Conservation (phyloP, 2,329 filamentous ascomycete genomes). For the Neofusicoccum umdonicola region DNA sequence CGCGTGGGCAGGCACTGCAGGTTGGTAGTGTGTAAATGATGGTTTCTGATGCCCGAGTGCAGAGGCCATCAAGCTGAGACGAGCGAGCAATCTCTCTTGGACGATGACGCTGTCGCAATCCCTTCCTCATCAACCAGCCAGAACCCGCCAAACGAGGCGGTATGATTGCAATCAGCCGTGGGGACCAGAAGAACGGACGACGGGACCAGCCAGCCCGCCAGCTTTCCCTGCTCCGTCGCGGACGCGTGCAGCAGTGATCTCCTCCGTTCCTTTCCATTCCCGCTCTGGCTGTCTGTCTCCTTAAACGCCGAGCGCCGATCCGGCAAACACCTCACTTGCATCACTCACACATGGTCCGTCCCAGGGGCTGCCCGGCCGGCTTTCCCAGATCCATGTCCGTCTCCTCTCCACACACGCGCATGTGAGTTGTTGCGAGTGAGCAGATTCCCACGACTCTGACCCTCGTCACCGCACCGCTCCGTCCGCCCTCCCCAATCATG, state of each 20-base stretch:
- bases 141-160: neutral
- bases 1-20: neutral
- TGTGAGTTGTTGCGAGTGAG: neutral
- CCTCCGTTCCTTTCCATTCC: neutral
- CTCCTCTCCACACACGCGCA: neutral
- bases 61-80: slow-evolving; percentile 4
- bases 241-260: neutral
- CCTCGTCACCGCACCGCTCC: neutral
- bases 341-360: too few species aligned
- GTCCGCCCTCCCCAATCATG: too few species aligned
- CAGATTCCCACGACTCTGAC: neutral
- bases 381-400: too few species aligned
- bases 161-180: neutral
- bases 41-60: neutral
- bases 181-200: neutral
- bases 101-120: neutral
- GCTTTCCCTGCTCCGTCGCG: neutral
- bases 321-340: too few species aligned
- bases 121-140: too few species aligned
- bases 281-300: neutral
- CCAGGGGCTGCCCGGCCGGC: neutral
- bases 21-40: neutral
- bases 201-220: neutral
- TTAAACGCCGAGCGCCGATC: too few species aligned
- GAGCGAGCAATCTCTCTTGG: neutral